phyloP scores from a whole-genome alignment of 495 filamentous ascomycete genomes.

The Xylaria nigripes region DNA sequence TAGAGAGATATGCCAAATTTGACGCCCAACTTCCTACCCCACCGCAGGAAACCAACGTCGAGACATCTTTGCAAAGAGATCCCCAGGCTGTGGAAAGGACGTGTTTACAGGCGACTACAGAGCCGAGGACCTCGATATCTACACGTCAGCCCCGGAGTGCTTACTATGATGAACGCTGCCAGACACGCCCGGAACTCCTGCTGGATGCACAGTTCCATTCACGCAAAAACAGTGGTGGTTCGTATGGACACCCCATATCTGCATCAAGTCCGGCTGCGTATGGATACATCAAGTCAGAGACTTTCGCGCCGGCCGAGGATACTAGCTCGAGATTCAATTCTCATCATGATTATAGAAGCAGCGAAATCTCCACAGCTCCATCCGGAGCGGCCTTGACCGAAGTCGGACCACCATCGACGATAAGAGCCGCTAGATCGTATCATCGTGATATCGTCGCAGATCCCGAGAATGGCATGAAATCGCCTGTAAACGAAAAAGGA shows the following conservation, averaged over 20 bases:
- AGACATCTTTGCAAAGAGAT: conserved; percentile 6
- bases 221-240: conserved; percentile 16
- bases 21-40: conserved; percentile 25
- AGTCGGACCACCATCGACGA: conserved; percentile 18
- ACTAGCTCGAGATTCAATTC: conserved; percentile 10
- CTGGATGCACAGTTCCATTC: conserved; percentile 21
- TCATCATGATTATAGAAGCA: conserved; percentile 20
- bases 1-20: conserved; percentile 60
- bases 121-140: conserved; percentile 7
- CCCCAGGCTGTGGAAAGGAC: conserved; percentile 7
- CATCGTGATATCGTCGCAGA: conserved; percentile 8
- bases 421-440: conserved; percentile 11
- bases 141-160: conserved; percentile 11
- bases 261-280: conserved; percentile 12
- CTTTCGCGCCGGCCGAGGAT: conserved; percentile 19
- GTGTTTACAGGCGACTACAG: neutral
- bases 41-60: conserved; percentile 19
- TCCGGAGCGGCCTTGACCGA: conserved; percentile 24
- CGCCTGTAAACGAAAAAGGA: conserved; percentile 42
- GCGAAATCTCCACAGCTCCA: conserved; percentile 24
- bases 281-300: conserved; percentile 15
- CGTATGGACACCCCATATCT: conserved; percentile 14
- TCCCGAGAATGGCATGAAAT: conserved; percentile 34
- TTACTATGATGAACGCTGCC: conserved; percentile 18
- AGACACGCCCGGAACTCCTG: conserved; percentile 10